Evolutionary conservation across 192 early-diverging fungal species (phyloP).

Genomic region (Backusella luteola): DNA sequence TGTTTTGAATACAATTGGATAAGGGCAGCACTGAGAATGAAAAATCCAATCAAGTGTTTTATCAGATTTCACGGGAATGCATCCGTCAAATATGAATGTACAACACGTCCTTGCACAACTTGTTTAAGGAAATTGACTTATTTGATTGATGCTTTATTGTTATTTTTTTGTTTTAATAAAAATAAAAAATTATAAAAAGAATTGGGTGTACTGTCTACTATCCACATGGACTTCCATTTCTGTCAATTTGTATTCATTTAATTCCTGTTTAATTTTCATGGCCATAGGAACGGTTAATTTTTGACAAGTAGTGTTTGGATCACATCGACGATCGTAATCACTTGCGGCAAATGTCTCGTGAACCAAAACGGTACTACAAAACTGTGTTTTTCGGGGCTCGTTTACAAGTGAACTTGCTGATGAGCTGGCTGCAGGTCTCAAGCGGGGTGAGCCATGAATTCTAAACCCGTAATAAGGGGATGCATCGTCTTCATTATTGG

Average conservation of each 20-base stretch:
- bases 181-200: constrained; percentile 45
- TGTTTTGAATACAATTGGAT: not conserved
- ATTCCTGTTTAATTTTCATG: constrained; percentile 86
- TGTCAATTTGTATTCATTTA: constrained; percentile 91
- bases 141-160: not conserved
- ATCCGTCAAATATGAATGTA: constrained; percentile 6
- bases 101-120: not conserved
- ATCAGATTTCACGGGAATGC: not conserved
- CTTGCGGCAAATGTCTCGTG: constrained; percentile 67
- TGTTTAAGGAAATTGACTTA: not conserved
- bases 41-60: not conserved
- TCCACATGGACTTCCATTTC: constrained; percentile 92
- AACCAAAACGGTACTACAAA: constrained; percentile 52
- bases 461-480: not conserved
- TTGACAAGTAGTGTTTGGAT: constrained; percentile 75
- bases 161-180: not conserved
- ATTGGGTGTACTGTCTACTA: constrained; percentile 68
- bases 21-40: not conserved
- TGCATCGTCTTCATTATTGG: not conserved
- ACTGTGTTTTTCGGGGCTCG: constrained; percentile 39
- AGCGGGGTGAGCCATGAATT: constrained; percentile 21
- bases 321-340: constrained; percentile 90
- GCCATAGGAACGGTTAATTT: constrained; percentile 84
- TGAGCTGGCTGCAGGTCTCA: constrained; percentile 20
- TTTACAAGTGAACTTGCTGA: constrained; percentile 19